Base-by-base conservation (phyloP, 441 rosid genomes). In the Populus hybrid region DNA sequence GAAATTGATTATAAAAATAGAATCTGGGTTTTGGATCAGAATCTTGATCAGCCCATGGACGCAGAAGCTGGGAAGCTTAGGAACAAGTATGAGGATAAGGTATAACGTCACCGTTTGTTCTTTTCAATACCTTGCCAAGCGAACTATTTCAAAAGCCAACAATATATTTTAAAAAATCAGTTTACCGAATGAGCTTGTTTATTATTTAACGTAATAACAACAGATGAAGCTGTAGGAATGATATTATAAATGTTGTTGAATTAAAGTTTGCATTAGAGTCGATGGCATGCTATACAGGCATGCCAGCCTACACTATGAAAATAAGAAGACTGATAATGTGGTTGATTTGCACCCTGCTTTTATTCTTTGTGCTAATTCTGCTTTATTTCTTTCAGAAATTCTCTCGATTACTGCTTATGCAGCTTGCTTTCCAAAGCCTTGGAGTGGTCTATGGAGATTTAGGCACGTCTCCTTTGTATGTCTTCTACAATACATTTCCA, bases 41-140 rank as follows among this genome's bases (percentile, higher is more conserved):
- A 90, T 84, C 89, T 94, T 88, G 98, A 94, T 86, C 95, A 92
- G 77, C 87, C 97, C 36, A 89, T 92, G 93, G 98, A 90, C 85
- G 94, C 89, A 75, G 98, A 91, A 78, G 98, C 98, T 80, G 89
- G 90, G 79, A 91, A 88, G 66, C 92, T 92, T 42, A 81, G 83
- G 74, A 90, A 86, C 76, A 88, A 88, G 91, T 87, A 86, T 79
- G 88, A 81, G 66, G 92, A 90, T 82, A 91, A 92, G 93, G 98
- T 89, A 81, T 36, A 50, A 33, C 68, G 2, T 35, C 21, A 50
- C 33, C 4, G 2, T 26, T 53, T 26, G 3, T 14, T 68, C 29
- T 29, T 29, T n/a, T 23, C n/a, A 45, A 9, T 71, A 70, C 59
- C 3, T 24, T 14, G 33, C 20, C 50, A 40, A 6, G 20, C 24